phyloP scores from a whole-genome alignment of 352 stramenopile genomes.

The Globisporangium apiculatum region DNA sequence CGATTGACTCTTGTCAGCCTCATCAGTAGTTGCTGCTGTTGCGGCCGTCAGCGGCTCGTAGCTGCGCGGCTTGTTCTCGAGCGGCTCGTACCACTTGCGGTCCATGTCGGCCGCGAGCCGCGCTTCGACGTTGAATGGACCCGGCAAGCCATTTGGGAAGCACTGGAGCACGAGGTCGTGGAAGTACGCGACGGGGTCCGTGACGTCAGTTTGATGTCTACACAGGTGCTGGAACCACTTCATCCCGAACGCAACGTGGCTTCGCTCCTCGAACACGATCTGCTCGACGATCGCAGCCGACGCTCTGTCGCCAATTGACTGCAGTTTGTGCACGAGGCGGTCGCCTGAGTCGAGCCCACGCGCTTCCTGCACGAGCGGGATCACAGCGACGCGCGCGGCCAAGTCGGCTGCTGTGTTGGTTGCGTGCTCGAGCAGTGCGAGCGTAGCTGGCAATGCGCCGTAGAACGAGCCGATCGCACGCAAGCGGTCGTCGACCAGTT shows the following conservation, averaged over 20 bases:
- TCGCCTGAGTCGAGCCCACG: conserved; percentile 71
- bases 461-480: conserved; percentile 58
- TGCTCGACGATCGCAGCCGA: conserved; percentile 64
- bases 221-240: conserved; percentile 77
- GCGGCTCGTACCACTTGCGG: conserved; percentile 56
- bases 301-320: conserved; percentile 55
- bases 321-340: conserved; percentile 62
- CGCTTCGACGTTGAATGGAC: conserved; percentile 70
- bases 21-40: background rate
- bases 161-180: conserved; percentile 72
- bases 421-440: conserved; percentile 63
- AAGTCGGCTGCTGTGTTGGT: conserved; percentile 61
- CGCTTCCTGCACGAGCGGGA: conserved; percentile 79
- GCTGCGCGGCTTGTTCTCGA: conserved; percentile 42
- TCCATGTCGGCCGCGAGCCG: conserved; percentile 66
- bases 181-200: conserved; percentile 63
- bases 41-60: background rate
- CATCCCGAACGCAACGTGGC: conserved; percentile 67
- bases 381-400: conserved; percentile 63
- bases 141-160: conserved; percentile 71
- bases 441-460: conserved; percentile 54
- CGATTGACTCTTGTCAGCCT: conserved; percentile 9
- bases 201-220: conserved; percentile 21
- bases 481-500: conserved; percentile 62
- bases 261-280: conserved; percentile 75